Base-by-base conservation (phyloP, 768 basidiomycete species). In the Mrakia gelida region DNA sequence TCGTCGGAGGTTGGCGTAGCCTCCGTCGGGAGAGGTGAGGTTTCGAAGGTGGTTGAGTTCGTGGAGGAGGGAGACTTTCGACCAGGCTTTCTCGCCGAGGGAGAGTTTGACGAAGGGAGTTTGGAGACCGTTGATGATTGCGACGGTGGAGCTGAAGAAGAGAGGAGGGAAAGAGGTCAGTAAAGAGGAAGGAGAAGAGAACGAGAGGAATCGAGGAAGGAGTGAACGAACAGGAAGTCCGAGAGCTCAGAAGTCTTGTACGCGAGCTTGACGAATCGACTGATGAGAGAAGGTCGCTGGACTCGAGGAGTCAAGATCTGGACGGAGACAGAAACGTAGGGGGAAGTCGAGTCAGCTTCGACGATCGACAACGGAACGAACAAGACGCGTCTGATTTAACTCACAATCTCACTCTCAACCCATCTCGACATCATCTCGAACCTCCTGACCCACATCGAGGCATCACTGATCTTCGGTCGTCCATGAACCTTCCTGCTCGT, bases 341-440 rank as follows among this genome's bases (percentile, higher is more conserved):
- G 11, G 45, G 11, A 45, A 45, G 9, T 45, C 16, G 28, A 49
- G 45, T 67, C 63, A 75, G 65, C 38, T 34, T n/a, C 23, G 41
- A 49, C 15, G 45, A 45, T 34, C 3, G 13, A 23, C 7, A 76
- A 30, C 9, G 32, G 6, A 52, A 16, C 43, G 18, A 45, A 34
- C 10, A 28, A 67, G 32, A 38, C 52, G 34, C 32, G 26, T 23
- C 49, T 52, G 26, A 63, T 16, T 38, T 26, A 5, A 74, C 77
- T 45, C 56, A 78, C 88, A 73, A 96, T 88, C 85, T 97, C 95
- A 4, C 92, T 90, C 30, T 89, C 86, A 9, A 91, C 89, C 81
- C 94, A 97, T 81, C 91, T 90, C 2, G 90, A 89, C 84, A 93
- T 89, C 65, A 95, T 85, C 82, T 94, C 94, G 85, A 94, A 95